Base-by-base conservation (phyloP, 805 yeast species). In the Barnettozyma populi region DNA sequence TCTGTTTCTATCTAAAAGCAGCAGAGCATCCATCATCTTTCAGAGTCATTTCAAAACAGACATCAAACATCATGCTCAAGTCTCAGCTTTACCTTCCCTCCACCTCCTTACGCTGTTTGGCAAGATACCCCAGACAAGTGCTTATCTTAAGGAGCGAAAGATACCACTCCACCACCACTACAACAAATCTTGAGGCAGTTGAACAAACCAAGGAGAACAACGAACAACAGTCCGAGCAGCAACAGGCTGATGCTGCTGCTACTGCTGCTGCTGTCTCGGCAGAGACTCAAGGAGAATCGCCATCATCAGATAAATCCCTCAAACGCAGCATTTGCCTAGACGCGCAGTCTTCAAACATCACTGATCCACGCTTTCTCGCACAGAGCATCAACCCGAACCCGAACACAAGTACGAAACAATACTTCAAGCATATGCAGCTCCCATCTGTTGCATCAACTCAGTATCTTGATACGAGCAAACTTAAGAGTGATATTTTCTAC, bases 381-480 rank as follows among this genome's bases (percentile, higher is more conserved):
- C 19, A 29, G 19, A 45, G 34, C 41, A 20, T 27, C 45, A 18
- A 19, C 31, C 8, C 25, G n/a, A 37, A 23, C 41, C 3, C 36
- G 10, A 35, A 37, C 32, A 10, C 45, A 21, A 23, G 31, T 14
- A 21, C 44, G 11, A 47, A 47, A 24, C 44, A 43, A 31, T 37
- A 36, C 19, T 47, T 47, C 27, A 47, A 47, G 32, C 41, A 43
- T 25, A 25, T 40, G 20, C 45, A 50, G 18, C 39, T 50, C 1
- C 63, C 61, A 16, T 47, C 60, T 1, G 61, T 57, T 20, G 53
- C 57, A 44, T 55, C 61, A 1, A 59, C 62, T 8, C 57, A 55
- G n/a, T 56, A 59, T 31, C 49, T 59, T 4, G 61, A 59, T 39
- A 39, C 43, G 10, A 41, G 48, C 36, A 27, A 48, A 7, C 38